These are phyloP conservation scores for Pseudopithomyces maydicus DNA, from an alignment of 2,329 filamentous ascomycete species.

Conservation along the genomic window DNA sequence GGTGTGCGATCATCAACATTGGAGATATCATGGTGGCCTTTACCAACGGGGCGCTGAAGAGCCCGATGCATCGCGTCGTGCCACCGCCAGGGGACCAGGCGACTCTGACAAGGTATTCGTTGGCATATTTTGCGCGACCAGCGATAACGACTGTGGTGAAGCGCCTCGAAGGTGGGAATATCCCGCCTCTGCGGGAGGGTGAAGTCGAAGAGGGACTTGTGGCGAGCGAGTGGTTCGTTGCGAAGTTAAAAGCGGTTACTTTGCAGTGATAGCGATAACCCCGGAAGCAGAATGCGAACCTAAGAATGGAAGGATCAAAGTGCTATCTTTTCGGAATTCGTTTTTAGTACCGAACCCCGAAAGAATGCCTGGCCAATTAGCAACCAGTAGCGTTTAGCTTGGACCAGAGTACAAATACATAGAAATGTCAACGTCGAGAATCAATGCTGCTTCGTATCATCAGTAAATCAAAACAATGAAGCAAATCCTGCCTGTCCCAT, in stretches of 20 bases:
- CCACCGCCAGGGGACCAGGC: background rate
- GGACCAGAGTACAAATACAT: background rate
- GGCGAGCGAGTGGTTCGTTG: background rate
- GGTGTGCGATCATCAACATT: background rate
- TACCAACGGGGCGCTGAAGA: background rate
- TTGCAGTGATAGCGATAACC: background rate
- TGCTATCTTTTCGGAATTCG: too few species aligned
- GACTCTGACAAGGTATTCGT: background rate
- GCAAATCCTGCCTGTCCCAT: conserved; percentile 34
- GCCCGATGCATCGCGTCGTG: background rate
- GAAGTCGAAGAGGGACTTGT: background rate
- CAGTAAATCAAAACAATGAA: background rate
- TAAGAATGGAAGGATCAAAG: background rate
- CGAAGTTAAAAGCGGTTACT: background rate
- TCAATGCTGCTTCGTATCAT: too few species aligned
- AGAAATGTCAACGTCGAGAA: too few species aligned
- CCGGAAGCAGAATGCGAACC: background rate
- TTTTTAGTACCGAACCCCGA: conserved; percentile 5
- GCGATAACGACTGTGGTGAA: background rate
- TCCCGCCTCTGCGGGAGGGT: background rate
- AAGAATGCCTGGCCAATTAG: background rate
- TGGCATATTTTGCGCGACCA: background rate
- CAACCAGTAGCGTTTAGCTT: background rate
- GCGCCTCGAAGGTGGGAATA: background rate
- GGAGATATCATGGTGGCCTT: background rate